A percentile compares a stretch with the other conserved stretches of the same genome.
Evolutionary conservation across 192 early-diverging fungal genomes (phyloP).

Genomic region (Linnemannia hyalina): DNA sequence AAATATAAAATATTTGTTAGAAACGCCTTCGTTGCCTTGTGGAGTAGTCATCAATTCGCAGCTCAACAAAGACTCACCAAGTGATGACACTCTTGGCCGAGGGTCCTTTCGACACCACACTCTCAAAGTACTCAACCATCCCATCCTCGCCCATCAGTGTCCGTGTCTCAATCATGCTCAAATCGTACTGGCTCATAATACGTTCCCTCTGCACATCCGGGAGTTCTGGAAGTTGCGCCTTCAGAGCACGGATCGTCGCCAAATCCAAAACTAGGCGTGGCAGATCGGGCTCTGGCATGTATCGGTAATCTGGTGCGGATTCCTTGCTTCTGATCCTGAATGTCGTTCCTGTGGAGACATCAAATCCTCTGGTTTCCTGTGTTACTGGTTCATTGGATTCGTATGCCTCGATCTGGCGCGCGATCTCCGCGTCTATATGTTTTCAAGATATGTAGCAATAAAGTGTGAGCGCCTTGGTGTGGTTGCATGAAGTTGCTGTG

Average conservation of each 20-base stretch:
- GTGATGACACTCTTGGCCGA: slow-evolving; percentile 32
- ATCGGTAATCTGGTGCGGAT: slow-evolving; percentile 86
- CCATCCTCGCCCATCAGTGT: slow-evolving; percentile 81
- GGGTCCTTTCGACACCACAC: slow-evolving; percentile 49
- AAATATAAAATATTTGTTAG: neutral
- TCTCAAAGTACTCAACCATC: slow-evolving; percentile 83
- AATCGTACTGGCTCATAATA: slow-evolving; percentile 68
- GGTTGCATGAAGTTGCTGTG: too few species aligned
- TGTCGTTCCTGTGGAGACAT: slow-evolving; percentile 73
- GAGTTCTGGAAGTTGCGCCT: slow-evolving; percentile 74
- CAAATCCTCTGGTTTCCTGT: slow-evolving; percentile 88
- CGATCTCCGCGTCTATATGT: slow-evolving; percentile 80
- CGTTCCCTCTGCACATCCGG: slow-evolving; percentile 74
- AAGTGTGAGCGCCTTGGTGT: neutral
- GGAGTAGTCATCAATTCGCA: neutral
- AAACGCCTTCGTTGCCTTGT: neutral
- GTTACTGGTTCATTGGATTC: slow-evolving; percentile 64
- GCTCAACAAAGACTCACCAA: slow-evolving; percentile 26
- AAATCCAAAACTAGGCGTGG: slow-evolving; percentile 65
- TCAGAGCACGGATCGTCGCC: slow-evolving; percentile 45
- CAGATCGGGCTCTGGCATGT: slow-evolving; percentile 88
- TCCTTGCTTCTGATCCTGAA: slow-evolving; percentile 85
- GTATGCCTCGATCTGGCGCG: slow-evolving; percentile 76
- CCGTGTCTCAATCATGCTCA: slow-evolving; percentile 69
- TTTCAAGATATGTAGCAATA: too few species aligned